Conservation (phyloP, 192 early-diverging fungal genomes). For the Backusella luteola region DNA sequence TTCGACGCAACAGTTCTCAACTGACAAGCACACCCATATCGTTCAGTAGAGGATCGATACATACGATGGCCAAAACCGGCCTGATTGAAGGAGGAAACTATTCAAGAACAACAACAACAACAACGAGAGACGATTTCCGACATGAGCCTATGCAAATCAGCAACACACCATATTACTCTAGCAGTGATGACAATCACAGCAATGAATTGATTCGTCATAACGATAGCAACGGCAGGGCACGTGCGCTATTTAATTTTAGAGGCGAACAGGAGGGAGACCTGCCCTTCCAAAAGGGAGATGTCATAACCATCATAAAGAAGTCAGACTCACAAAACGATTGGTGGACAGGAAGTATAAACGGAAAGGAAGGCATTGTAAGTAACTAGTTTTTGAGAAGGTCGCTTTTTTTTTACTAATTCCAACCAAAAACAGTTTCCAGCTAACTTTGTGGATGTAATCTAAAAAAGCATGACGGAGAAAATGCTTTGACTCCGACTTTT, state of each 20-base stretch:
- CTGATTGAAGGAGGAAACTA: neutral
- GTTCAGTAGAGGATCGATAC: neutral
- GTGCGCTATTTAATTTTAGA: constrained; percentile 84
- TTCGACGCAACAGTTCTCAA: neutral
- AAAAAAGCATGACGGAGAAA: constrained; percentile 1
- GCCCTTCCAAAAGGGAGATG: constrained; percentile 81
- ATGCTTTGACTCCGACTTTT: neutral
- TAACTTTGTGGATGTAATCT: constrained; percentile 18
- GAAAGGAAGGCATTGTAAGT: constrained; percentile 22
- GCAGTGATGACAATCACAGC: neutral
- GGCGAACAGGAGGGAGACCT: constrained; percentile 82
- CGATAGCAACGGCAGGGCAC: constrained; percentile 38
- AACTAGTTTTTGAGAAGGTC: neutral
- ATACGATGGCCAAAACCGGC: neutral
- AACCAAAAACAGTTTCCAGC: constrained; percentile 17
- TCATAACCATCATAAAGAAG: constrained; percentile 74
- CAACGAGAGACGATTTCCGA: neutral
- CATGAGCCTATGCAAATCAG: neutral
- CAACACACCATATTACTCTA: neutral
- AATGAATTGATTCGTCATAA: neutral
- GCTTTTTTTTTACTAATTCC: neutral
- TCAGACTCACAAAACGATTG: constrained; percentile 78
- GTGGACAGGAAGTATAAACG: constrained; percentile 71
- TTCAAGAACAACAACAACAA: too few species aligned
- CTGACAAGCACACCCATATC: neutral